Evolutionary conservation across 1,139 yeast genomes (phyloP).

Genomic region (Taphrina wiesneri): DNA sequence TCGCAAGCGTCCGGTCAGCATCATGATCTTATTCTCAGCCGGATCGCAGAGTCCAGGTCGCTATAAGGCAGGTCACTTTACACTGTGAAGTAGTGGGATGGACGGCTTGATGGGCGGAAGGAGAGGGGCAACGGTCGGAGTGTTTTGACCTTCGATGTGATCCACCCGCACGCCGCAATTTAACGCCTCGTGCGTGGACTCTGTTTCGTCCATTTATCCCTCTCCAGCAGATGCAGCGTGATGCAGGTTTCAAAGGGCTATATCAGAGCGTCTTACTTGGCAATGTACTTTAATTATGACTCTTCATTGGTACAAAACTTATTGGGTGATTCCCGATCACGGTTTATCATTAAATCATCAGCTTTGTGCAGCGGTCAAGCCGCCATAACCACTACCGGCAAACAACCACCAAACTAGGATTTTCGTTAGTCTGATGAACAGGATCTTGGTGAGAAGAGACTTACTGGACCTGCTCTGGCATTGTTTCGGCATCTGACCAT

Average conservation of each 20-base stretch:
- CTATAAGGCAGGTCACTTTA: no score
- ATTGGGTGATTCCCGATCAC: not conserved
- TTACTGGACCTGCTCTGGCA: slow-evolving; percentile 21
- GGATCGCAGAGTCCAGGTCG: no score
- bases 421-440: not conserved
- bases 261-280: no score
- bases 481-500: slow-evolving; percentile 14
- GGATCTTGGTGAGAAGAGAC: not conserved
- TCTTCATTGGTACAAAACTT: not conserved
- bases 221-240: not conserved
- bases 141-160: slow-evolving; percentile 8
- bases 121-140: not conserved
- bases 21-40: no score
- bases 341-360: not conserved
- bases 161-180: not conserved
- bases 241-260: no score
- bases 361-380: not conserved
- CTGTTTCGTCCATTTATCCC: not conserved
- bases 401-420: slow-evolving; percentile 17
- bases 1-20: not conserved
- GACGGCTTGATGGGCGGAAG: not conserved
- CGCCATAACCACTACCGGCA: slow-evolving; percentile 3
- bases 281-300: no score
- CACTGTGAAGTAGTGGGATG: not conserved
- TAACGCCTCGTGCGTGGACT: not conserved